Percentiles rank a stretch among this genome's conserved stretches.
These are phyloP conservation scores for Metschnikowia peoriensis DNA, from an alignment of 805 yeast species.

Conservation along the genomic window DNA sequence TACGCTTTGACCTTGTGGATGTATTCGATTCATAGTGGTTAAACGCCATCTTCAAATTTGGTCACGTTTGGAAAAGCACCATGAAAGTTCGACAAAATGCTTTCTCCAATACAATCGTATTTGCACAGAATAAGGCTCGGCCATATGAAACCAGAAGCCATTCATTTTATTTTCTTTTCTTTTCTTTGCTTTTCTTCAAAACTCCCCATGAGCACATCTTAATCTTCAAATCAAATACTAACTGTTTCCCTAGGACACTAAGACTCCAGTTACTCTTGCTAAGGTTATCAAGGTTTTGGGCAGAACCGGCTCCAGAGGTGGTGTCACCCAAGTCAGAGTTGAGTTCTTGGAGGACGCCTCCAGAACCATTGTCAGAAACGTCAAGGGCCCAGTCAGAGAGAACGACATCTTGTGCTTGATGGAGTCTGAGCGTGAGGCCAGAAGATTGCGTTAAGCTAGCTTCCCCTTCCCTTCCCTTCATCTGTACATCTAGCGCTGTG, in stretches of 20 bases:
- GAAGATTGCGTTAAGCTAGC: constrained; percentile 73
- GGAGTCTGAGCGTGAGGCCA: constrained; percentile 99
- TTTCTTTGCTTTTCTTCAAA: too few species aligned
- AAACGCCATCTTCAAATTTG: too few species aligned
- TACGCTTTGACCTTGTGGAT: too few species aligned
- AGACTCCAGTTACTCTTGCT: constrained; percentile 98
- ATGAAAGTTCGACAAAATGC: too few species aligned
- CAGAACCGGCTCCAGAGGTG: constrained; percentile 99
- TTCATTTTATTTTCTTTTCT: too few species aligned
- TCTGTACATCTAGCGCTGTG: constrained; percentile 20
- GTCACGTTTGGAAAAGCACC: too few species aligned
- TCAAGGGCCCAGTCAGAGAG: constrained; percentile 96
- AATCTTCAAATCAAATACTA: constrained; percentile 10
- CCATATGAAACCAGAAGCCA: too few species aligned
- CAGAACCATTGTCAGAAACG: constrained; percentile 96
- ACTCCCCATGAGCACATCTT: background rate
- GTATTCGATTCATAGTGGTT: too few species aligned
- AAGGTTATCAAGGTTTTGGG: constrained; percentile 99
- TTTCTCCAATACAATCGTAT: too few species aligned
- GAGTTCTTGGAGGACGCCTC: constrained; percentile 93
- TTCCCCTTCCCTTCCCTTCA: constrained; percentile 6
- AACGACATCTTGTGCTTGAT: constrained; percentile 97
- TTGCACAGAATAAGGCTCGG: too few species aligned
- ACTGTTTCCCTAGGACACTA: constrained; percentile 42
- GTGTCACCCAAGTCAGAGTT: constrained; percentile 98